Conservation (phyloP, 371 early-diverging fungal genomes). For the Actinomortierella ambigua region DNA sequence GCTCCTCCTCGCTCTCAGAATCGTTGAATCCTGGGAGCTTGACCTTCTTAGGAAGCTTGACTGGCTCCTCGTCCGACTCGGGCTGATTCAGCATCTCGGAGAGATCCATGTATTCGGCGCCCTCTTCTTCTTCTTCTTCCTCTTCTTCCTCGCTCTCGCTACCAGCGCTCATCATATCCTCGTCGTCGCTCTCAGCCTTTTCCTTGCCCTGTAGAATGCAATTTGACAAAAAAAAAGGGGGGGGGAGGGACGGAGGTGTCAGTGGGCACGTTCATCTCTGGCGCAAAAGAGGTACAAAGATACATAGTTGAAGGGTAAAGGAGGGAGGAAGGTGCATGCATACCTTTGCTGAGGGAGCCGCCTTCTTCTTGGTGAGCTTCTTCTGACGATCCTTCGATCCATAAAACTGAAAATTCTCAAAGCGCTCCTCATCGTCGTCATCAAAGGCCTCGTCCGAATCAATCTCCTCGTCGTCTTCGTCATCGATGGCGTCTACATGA, state of each 20-base stretch:
- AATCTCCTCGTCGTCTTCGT: constrained; percentile 94
- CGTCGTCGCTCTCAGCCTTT: constrained; percentile 30
- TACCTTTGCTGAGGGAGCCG: constrained; percentile 3
- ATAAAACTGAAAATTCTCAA: constrained; percentile 69
- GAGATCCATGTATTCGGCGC: constrained; percentile 63
- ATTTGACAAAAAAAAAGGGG: constrained; percentile 1
- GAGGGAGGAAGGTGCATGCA: background rate
- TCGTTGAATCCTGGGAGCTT: constrained; percentile 35
- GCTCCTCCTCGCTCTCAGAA: constrained; percentile 49
- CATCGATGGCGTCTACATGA: constrained; percentile 69
- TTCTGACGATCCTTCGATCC: constrained; percentile 47
- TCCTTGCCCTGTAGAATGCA: constrained; percentile 18
- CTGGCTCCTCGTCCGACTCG: constrained; percentile 36
- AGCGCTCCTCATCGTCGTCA: constrained; percentile 83
- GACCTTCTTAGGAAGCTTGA: constrained; percentile 46
- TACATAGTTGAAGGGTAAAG: background rate
- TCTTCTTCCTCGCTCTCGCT: constrained; percentile 41
- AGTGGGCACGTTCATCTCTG: constrained; percentile 4
- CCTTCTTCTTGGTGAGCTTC: constrained; percentile 30
- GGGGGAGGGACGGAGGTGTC: background rate
- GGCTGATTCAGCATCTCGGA: constrained; percentile 61
- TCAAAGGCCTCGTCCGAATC: constrained; percentile 91
- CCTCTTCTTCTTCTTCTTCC: constrained; percentile 55
- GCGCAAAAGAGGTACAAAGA: background rate
- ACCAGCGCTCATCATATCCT: constrained; percentile 23